Evolutionary conservation across 371 early-diverging fungal genomes (phyloP).

Genomic region (Mortierella sp.): DNA sequence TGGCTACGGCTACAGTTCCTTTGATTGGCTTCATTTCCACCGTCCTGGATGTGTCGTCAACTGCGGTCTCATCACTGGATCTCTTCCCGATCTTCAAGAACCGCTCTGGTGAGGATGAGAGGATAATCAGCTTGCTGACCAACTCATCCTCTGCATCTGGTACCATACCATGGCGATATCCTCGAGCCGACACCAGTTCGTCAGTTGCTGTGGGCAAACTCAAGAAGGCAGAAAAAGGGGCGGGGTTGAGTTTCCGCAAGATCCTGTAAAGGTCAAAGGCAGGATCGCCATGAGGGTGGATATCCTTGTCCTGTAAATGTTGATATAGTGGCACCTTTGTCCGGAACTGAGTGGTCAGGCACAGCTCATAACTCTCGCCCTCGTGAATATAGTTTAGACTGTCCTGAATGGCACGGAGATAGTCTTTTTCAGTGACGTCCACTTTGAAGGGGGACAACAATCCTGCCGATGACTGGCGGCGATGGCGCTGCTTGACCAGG

Average conservation of each 20-base stretch:
- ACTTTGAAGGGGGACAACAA: conserved; percentile 45
- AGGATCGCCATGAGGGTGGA: conserved; percentile 19
- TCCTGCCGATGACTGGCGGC: conserved; percentile 43
- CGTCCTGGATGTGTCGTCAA: conserved; percentile 37
- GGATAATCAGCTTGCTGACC: conserved; percentile 43
- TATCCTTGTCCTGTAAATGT: not conserved
- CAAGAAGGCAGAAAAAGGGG: conserved; percentile 89
- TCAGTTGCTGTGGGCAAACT: conserved; percentile 57
- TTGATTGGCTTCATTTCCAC: conserved; percentile 98
- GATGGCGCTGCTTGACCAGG: conserved; percentile 46
- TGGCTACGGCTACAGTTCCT: conserved; percentile 81
- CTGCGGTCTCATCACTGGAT: conserved; percentile 33
- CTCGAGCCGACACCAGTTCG: not conserved
- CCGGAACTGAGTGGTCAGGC: conserved; percentile 90
- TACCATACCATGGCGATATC: not conserved
- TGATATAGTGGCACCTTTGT: conserved; percentile 50
- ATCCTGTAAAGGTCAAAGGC: conserved; percentile 73
- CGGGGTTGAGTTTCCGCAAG: conserved; percentile 86
- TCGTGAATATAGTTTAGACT: conserved; percentile 79
- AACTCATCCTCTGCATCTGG: conserved; percentile 1
- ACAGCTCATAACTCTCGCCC: conserved; percentile 97
- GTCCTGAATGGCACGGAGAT: conserved; percentile 75
- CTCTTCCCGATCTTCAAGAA: conserved; percentile 76
- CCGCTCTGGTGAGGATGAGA: conserved; percentile 90
- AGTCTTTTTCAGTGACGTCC: conserved; percentile 71